Evolutionary conservation across 352 stramenopile species (phyloP).

Genomic region (Phytophthora pinifolia): DNA sequence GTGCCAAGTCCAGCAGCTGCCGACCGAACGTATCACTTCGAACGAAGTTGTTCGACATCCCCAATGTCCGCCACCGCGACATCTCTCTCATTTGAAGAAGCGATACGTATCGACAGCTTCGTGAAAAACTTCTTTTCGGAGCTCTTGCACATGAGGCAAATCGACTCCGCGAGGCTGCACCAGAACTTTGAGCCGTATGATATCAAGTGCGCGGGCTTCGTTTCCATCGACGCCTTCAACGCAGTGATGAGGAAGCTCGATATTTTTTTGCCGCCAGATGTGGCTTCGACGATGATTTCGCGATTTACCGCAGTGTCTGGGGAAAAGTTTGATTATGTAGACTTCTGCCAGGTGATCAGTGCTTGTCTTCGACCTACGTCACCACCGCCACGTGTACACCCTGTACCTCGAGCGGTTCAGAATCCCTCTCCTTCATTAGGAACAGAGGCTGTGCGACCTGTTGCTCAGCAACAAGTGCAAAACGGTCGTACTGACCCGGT

Average conservation of each 20-base stretch:
- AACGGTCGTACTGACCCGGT: neutral
- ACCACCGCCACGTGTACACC: slow-evolving; percentile 10
- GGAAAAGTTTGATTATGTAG: slow-evolving; percentile 73
- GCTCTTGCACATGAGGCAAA: slow-evolving; percentile 40
- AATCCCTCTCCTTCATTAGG: neutral
- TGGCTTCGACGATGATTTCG: slow-evolving; percentile 41
- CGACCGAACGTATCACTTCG: slow-evolving; percentile 9
- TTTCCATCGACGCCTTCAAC: slow-evolving; percentile 60
- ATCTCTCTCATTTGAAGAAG: slow-evolving; percentile 41
- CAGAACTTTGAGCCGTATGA: slow-evolving; percentile 64
- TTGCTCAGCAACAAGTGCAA: neutral
- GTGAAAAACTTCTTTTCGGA: slow-evolving; percentile 53
- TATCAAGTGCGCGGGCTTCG: slow-evolving; percentile 54
- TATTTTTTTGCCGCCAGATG: slow-evolving; percentile 46
- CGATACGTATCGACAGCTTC: slow-evolving; percentile 43
- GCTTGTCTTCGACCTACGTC: slow-evolving; percentile 13
- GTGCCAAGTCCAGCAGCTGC: slow-evolving; percentile 18
- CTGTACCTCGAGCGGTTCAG: slow-evolving; percentile 9
- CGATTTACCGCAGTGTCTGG: slow-evolving; percentile 48
- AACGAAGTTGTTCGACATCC: neutral
- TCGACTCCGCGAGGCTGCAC: slow-evolving; percentile 31
- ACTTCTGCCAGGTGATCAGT: slow-evolving; percentile 53
- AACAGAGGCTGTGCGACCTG: neutral
- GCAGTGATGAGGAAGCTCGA: slow-evolving; percentile 67
- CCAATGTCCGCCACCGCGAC: slow-evolving; percentile 3